Conservation (phyloP, 805 yeast genomes). For the Naumovozyma dairenensis region DNA sequence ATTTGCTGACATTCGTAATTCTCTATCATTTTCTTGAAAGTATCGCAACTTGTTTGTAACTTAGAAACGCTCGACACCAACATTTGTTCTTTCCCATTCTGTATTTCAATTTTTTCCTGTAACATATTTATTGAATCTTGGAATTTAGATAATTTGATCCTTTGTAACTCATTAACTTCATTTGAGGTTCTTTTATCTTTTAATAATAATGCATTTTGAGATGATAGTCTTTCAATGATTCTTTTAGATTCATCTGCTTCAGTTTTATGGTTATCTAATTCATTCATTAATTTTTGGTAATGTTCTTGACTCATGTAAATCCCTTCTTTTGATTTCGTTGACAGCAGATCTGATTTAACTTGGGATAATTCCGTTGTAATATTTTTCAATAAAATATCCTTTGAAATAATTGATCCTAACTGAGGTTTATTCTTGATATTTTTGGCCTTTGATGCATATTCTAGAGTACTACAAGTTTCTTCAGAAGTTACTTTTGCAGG, state of each 20-base stretch:
- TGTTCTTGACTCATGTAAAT: constrained; percentile 52
- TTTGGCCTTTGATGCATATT: constrained; percentile 81
- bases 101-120: constrained; percentile 20
- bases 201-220: constrained; percentile 28
- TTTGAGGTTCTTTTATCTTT: constrained; percentile 24
- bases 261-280: constrained; percentile 39
- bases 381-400: constrained; percentile 38
- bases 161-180: constrained; percentile 22
- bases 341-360: constrained; percentile 47
- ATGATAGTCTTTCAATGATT: constrained; percentile 31
- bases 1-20: constrained; percentile 17
- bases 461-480: constrained; percentile 77
- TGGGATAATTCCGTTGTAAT: constrained; percentile 39
- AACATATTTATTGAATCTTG: constrained; percentile 18
- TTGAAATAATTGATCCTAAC: constrained; percentile 49
- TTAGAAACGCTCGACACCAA: constrained; percentile 16
- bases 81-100: constrained; percentile 20
- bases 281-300: constrained; percentile 42
- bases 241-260: constrained; percentile 41
- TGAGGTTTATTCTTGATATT: constrained; percentile 68
- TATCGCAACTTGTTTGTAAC: constrained; percentile 12
- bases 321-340: constrained; percentile 57
- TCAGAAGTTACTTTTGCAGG: constrained; percentile 71
- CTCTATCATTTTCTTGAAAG: constrained; percentile 16
- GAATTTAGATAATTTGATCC: constrained; percentile 18